Evolutionary conservation across 169 alveolate genomes (phyloP), one percentile per base, ranked within the genome.

Genomic region (Plasmodium malariae): DNA sequence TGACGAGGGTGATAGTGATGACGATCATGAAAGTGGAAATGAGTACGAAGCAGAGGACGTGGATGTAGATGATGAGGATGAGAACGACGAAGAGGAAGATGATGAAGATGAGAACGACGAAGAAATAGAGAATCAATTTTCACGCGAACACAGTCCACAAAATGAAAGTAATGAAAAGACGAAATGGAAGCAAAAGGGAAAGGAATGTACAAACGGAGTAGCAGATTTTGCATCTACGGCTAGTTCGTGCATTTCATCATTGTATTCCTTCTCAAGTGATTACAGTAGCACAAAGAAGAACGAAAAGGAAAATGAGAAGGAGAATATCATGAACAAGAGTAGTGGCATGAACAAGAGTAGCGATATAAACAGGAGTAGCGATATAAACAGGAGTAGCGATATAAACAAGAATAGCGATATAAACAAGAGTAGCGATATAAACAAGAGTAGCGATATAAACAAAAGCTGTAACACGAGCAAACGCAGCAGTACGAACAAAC

Each of bases 211-310:
- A n/a, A n/a, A 51, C 7, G 74, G 40, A 6, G 59, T 30, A 34
- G 49, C 54, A n/a, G 62, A 57, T 21, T n/a, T 21, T n/a, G 88
- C 37, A 14, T 59, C 88, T 55, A 24, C 43, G 12, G 69, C 54
- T 0, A 74, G 74, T 5, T 74, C 88, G 0, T 59, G 88, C 51
- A 26, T 74, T 9, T 74, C 88, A 0, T 28, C 74, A 3, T 28
- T 74, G 28, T 74, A 74, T 17, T 74, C 88, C 6, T 74, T 74
- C 21, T 74, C 88, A 14, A 74, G 88, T 26, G 88, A 74, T 43
- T 74, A 48, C 1, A 36, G 24, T 45, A 74, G 88, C 7, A 5
- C 32, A 17, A 7, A 21, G 9, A 60, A 49, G 21, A 49, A 51
- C 24, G 51, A 55, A 24, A 59, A 73, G n/a, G 69, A 9, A 9